A percentile compares a stretch with the other conserved stretches of the same genome.
Evolutionary conservation across 163 green algal species (phyloP).

Genomic region (Scenedesmus sp.): DNA sequence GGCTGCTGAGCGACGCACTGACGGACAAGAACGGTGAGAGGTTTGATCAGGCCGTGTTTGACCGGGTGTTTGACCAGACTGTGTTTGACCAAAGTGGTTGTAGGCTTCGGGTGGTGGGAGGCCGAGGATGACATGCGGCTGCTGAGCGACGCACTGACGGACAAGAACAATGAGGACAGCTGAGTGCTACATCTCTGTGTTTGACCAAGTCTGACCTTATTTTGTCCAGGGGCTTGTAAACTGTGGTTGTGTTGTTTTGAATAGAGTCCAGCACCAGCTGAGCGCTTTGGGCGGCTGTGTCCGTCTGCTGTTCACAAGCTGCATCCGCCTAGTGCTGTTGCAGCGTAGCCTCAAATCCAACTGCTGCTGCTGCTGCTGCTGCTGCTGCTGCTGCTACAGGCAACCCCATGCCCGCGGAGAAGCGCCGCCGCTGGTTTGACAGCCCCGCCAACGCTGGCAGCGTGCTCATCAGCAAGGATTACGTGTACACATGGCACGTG

Average conservation of each 20-base stretch:
- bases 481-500: conserved; percentile 47
- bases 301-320: neutral
- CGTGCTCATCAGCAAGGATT: conserved; percentile 27
- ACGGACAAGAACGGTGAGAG: conserved; percentile 39
- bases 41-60: neutral
- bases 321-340: neutral
- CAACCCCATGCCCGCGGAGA: conserved; percentile 35
- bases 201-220: too few species aligned
- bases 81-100: too few species aligned
- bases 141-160: too few species aligned
- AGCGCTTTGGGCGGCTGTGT: neutral
- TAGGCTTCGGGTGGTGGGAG: too few species aligned
- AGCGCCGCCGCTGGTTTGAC: conserved; percentile 52
- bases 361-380: neutral
- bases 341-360: neutral
- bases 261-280: neutral
- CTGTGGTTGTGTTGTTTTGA: too few species aligned
- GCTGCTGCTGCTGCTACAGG: neutral
- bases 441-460: conserved; percentile 33
- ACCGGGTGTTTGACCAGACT: too few species aligned
- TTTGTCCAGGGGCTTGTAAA: too few species aligned
- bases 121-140: too few species aligned
- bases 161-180: too few species aligned
- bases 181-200: too few species aligned
- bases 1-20: conserved; percentile 29